Evolutionary conservation across 1,139 yeast species (phyloP), one percentile per base, ranked within the genome.

Genomic region (Pichia sp.): DNA sequence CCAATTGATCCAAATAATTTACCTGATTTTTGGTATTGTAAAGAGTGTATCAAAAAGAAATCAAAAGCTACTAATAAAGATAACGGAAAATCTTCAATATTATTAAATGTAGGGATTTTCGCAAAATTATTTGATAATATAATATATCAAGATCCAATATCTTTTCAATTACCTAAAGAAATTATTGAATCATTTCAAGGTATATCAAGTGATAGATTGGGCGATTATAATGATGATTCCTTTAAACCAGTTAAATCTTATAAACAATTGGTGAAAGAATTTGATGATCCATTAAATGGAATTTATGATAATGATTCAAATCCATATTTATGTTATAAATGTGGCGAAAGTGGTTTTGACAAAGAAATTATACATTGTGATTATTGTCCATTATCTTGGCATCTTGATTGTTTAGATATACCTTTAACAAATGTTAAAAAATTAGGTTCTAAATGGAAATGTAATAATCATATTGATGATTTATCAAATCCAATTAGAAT

Each of bases 21-120:
- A 8, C 97, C 97, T 0, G 96, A 86, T 29, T 87, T 80, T 55
- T 92, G 97, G 97, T 79, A 74, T 53, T 92, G 98, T 65, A 75
- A 76, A 27, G 87, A 82, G 56, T 92, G 98, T 60, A 52, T 58
- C 11, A 66, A 70, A 12, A 66, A 67, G 45, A 58, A 60, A 31
- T 47, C 51, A 26, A 4, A 24, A 24, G 22, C 55, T 5, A 44
- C 51, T 60, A 12, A 51, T 60, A 26, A 35, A 47, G 24, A 41
- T 60, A 35, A 55, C 61, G 35, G 34, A 2, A 40, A 37, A 6
- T 27, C 37, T 3, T n/a, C 27, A 11, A 34, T 26, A 9, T 32
- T 30, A 7, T 8, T 23, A 11, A 62, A 62, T 39, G 60, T 61
- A 24, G 81, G 82, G 0, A 58, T 77, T 9, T 89, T 89, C 59